phyloP scores from a whole-genome alignment of 352 stramenopile species.

The Phytophthora kernoviae region DNA sequence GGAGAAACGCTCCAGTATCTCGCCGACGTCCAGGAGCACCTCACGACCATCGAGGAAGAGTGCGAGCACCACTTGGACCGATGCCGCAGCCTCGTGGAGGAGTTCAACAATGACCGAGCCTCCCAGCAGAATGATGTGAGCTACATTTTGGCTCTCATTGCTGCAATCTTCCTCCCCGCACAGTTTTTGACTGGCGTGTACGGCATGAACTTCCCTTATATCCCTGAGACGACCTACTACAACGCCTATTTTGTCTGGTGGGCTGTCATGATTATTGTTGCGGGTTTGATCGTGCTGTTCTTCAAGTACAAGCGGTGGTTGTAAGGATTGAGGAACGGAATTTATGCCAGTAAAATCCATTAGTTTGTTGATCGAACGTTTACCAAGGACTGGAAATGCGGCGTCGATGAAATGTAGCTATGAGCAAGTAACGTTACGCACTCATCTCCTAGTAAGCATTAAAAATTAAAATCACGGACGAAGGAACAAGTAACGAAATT shows the following conservation, averaged over 20 bases:
- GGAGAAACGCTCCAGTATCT: conserved; percentile 82
- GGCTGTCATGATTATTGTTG: conserved; percentile 52
- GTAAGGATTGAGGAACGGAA: neutral
- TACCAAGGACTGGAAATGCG: neutral
- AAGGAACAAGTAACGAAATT: neutral
- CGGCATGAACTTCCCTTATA: conserved; percentile 88
- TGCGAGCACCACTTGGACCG: conserved; percentile 73
- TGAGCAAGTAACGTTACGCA: neutral
- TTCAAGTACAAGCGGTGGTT: conserved; percentile 72
- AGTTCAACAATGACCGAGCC: conserved; percentile 63
- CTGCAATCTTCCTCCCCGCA: conserved; percentile 75
- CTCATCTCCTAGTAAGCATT: neutral
- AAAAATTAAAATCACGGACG: neutral
- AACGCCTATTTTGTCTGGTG: conserved; percentile 85
- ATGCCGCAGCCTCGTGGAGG: conserved; percentile 62
- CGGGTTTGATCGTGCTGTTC: conserved; percentile 39
- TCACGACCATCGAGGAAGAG: conserved; percentile 75
- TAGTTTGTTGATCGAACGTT: neutral
- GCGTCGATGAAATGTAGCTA: neutral
- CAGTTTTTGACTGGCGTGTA: conserved; percentile 87
- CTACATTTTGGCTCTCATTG: conserved; percentile 76
- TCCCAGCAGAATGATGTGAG: conserved; percentile 73
- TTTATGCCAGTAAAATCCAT: no score
- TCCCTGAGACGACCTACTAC: conserved; percentile 68
- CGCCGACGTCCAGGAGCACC: conserved; percentile 82